Percentiles rank a stretch among this genome's conserved stretches.
These are phyloP conservation scores for Emericellopsis terricola DNA, from an alignment of 495 filamentous ascomycete species.

Conservation along the genomic window DNA sequence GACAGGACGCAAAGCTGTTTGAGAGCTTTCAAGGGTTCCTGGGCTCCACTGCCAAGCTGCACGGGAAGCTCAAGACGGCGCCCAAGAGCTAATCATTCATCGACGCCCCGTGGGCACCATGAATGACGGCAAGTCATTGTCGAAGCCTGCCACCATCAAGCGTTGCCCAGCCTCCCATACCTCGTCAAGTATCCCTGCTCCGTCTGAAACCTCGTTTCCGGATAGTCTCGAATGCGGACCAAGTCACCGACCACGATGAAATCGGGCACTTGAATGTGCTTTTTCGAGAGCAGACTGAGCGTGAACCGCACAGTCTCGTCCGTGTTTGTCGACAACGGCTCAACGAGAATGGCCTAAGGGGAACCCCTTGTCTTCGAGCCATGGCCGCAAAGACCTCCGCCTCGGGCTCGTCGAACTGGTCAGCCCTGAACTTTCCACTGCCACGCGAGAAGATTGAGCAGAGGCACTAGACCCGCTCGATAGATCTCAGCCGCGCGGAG, in stretches of 20 bases:
- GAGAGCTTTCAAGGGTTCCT: constrained; percentile 70
- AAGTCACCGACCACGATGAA: constrained; percentile 21
- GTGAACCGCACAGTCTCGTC: constrained; percentile 24
- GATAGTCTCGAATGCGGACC: constrained; percentile 18
- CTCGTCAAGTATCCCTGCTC: constrained; percentile 15
- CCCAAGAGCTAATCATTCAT: neutral
- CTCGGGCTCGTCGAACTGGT: constrained; percentile 13
- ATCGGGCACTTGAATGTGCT: constrained; percentile 5
- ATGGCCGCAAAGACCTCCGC: constrained; percentile 18
- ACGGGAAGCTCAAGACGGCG: neutral
- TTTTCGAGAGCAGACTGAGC: constrained; percentile 9
- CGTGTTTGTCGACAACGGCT: constrained; percentile 17
- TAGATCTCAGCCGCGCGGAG: constrained; percentile 14
- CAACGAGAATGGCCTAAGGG: constrained; percentile 11
- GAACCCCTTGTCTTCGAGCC: constrained; percentile 12
- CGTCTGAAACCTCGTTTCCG: constrained; percentile 16
- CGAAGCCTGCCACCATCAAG: constrained; percentile 14
- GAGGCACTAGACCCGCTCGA: constrained; percentile 10
- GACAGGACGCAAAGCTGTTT: constrained; percentile 47
- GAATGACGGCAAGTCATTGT: constrained; percentile 14
- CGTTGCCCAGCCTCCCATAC: constrained; percentile 17
- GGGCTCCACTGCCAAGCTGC: constrained; percentile 14
- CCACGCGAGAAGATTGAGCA: constrained; percentile 20
- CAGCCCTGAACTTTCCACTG: constrained; percentile 13
- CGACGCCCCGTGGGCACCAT: no score